Evolutionary conservation across 108 stramenopile genomes (phyloP), one percentile per base, ranked within the genome.

Genomic region (Hondaea fermentalgiana): DNA sequence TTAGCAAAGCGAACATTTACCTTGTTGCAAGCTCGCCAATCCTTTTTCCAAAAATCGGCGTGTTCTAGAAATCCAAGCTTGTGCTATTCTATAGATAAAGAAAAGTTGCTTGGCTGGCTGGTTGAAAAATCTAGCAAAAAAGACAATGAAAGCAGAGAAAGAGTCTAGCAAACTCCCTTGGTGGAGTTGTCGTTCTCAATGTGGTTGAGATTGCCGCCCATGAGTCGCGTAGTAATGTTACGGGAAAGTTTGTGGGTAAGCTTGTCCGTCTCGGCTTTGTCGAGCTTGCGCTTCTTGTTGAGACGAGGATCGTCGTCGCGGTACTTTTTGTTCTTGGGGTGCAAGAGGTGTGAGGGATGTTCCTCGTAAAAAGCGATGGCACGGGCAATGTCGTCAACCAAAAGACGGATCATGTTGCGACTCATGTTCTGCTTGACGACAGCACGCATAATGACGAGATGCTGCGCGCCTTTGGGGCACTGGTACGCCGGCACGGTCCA

Each of bases 401-500:
- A 45, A 12, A 83, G 76, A 23, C 49, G 51, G 51, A 53, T 53
- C 51, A 53, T 47, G 51, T 83, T 83, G 51, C 76, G 76, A 35
- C 76, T 83, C n/a, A 83, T n/a, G 76, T 83, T 83, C n/a, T 83
- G 76, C 28, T 53, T 83, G 76, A 47, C 12, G 51, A 83, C 76
- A 35, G 76, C 88, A 49, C 89, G 87, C 89, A 90, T 83, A 25
- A 90, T 90, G 87, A 58, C 87, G 17, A 90, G 87, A 10, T 90
- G 23, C 87, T 90, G 53, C 8, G 89, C 89, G 10, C 89, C 89
- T 42, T 59, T 16, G 17, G 89, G 87, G 89, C 89, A 90, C n/a
- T 43, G 55, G 58, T 90, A 90, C 5, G 89, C 89, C 29, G 89
- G 89, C 14, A 90, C 87, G 28, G 72, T 87, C 89, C 89, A 90